Evolutionary conservation across 2,329 filamentous ascomycete species (phyloP).

Genomic region (Aspergillus piperis): DNA sequence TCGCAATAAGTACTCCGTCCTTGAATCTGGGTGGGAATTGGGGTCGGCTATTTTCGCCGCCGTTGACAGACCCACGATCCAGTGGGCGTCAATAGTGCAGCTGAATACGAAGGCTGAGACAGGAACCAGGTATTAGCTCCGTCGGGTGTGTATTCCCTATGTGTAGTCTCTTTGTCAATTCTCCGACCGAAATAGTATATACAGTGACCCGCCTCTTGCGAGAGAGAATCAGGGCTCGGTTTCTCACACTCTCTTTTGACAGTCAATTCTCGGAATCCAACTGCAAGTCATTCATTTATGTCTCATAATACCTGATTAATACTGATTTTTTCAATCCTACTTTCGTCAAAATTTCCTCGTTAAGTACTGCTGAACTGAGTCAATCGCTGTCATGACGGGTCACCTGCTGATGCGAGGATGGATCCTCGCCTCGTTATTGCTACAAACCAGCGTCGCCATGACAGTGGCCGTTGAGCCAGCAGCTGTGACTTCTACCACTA

Average conservation of each 20-base stretch:
- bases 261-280: not conserved
- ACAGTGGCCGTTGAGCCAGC: not conserved
- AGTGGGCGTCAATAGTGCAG: not conserved
- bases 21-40: not conserved
- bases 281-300: not conserved
- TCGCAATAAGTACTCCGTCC: not conserved
- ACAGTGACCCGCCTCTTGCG: not conserved
- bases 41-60: slow-evolving; percentile 2
- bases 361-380: too few species aligned
- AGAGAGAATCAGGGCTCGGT: not conserved
- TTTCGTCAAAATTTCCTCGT: too few species aligned
- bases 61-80: not conserved
- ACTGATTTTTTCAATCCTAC: not conserved
- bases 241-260: not conserved
- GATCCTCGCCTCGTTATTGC: not conserved
- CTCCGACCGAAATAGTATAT: not conserved
- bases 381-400: not conserved
- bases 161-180: not conserved
- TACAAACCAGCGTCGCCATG: not conserved
- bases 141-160: not conserved
- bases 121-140: not conserved
- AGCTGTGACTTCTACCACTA: not conserved
- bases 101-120: not conserved
- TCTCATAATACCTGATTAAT: not conserved
- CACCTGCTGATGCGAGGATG: not conserved